Base-by-base conservation (phyloP, 257 asterid species). In the Solanum acaule region DNA sequence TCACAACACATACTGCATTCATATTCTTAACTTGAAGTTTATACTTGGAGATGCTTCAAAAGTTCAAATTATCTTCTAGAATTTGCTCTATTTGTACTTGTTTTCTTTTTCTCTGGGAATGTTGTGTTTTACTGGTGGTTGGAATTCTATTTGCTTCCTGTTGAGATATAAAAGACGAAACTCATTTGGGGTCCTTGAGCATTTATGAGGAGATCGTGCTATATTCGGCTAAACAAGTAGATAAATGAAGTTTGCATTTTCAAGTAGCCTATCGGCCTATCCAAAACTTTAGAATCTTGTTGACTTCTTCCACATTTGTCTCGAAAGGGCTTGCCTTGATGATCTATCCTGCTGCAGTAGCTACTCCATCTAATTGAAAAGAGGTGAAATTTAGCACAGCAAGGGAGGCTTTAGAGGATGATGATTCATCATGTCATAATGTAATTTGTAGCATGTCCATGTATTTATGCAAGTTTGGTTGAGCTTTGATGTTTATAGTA, bases 31-130 rank as follows among this genome's bases (percentile, higher is more conserved):
- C 68, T 82, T 49, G 70, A 82, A 29, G 38, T 81, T 81, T 81
- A 81, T 81, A 81, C 85, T 44, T 29, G 85, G 85, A 81, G 86
- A 82, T 82, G 86, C 86, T 49, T 49, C 86, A 52, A 46, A 46
- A 82, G 70, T 82, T 79, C 27, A 31, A 49, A 82, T 82, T 49
- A 49, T 49, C 86, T 49, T 52, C 86, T 82, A 31, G 86, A 20
- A 49, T 49, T 49, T 82, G 71, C 70, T 82, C 20, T 38, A 18
- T 49, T 27, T 82, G 70, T 49, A 82, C 29, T 31, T 49, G 44
- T 52, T 82, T 10, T 49, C 70, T 82, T 6, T 82, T 49, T 82
- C 25, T 2, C 25, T 82, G 42, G 44, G 44, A 82, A 49, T 10
- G 27, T 20, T 82, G 44, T 18, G 70, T 81, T 31, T 46, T 59